A percentile compares a stretch with the other conserved stretches of the same genome.
Conservation (phyloP, 2,329 filamentous ascomycete species). For the Didymella arachidicola region DNA sequence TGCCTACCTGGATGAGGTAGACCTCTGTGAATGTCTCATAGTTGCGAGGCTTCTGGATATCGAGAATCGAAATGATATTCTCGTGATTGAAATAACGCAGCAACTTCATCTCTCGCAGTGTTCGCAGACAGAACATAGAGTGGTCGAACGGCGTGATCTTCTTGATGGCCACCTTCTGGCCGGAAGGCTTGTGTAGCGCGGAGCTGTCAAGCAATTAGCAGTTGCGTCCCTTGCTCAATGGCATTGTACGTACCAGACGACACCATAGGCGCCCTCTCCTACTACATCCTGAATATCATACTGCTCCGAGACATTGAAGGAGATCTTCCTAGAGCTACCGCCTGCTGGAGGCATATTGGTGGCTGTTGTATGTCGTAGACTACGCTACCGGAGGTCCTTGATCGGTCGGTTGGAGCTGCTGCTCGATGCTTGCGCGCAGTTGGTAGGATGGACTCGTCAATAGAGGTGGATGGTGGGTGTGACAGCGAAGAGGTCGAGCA, state of each 20-base stretch:
- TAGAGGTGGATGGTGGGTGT: conserved; percentile 8
- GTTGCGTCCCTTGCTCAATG: neutral
- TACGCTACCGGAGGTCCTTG: conserved; percentile 28
- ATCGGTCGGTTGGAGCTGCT: conserved; percentile 25
- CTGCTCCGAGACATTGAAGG: conserved; percentile 99
- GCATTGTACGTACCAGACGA: conserved; percentile 80
- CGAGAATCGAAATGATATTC: conserved; percentile 99
- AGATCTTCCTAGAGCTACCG: conserved; percentile 83
- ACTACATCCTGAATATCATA: conserved; percentile 99
- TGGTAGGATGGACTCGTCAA: conserved; percentile 13
- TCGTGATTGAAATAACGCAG: conserved; percentile 99
- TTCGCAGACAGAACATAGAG: conserved; percentile 97
- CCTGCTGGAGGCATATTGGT: conserved; percentile 51
- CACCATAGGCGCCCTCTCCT: conserved; percentile 96
- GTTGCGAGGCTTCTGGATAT: conserved; percentile 97
- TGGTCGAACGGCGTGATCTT: conserved; percentile 99
- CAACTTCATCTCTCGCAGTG: conserved; percentile 98
- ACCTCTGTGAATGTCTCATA: conserved; percentile 98
- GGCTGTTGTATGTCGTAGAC: conserved; percentile 28
- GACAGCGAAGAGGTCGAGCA: conserved; percentile 11
- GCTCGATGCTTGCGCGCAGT: conserved; percentile 24
- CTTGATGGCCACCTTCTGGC: conserved; percentile 99
- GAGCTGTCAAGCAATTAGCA: conserved; percentile 67
- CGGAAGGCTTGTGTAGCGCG: conserved; percentile 95
- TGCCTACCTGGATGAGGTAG: conserved; percentile 88